Percentiles rank a stretch among this genome's conserved stretches.
These are phyloP conservation scores for Yarrowia deformans DNA, from an alignment of 805 yeast genomes.

Conservation along the genomic window DNA sequence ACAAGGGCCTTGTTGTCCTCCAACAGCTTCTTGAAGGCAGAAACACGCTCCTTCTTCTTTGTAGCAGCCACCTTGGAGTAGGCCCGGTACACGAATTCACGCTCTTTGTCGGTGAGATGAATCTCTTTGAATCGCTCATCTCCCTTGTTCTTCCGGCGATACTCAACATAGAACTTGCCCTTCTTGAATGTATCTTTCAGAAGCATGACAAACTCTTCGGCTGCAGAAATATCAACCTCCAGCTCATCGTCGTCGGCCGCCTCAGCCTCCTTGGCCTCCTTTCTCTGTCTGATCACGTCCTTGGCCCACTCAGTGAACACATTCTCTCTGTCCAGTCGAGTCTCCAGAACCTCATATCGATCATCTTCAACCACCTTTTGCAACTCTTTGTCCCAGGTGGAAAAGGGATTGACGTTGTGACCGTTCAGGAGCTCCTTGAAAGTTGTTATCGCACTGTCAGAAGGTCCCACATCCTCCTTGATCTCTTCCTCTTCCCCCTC, in stretches of 20 bases:
- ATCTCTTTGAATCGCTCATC: slow-evolving; percentile 46
- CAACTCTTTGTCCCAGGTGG: slow-evolving; percentile 59
- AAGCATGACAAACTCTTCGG: slow-evolving; percentile 47
- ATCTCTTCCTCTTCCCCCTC: slow-evolving; percentile 46
- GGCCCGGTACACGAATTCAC: slow-evolving; percentile 54
- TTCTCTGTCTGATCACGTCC: slow-evolving; percentile 41
- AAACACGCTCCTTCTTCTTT: slow-evolving; percentile 41
- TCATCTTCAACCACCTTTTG: slow-evolving; percentile 55
- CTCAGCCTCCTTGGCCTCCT: slow-evolving; percentile 24
- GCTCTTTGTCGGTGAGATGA: slow-evolving; percentile 51
- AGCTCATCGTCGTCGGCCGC: slow-evolving; percentile 14
- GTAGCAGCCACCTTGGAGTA: slow-evolving; percentile 44
- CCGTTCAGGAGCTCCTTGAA: slow-evolving; percentile 53
- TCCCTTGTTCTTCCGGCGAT: slow-evolving; percentile 51
- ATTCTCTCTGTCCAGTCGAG: slow-evolving; percentile 51
- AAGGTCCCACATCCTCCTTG: slow-evolving; percentile 18
- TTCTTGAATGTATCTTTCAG: slow-evolving; percentile 47
- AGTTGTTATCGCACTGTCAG: neutral
- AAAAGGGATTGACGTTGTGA: slow-evolving; percentile 54
- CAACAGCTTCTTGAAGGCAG: slow-evolving; percentile 43
- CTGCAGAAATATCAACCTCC: slow-evolving; percentile 40
- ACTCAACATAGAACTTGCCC: slow-evolving; percentile 51
- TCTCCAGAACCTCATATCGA: slow-evolving; percentile 51
- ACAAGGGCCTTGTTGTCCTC: slow-evolving; percentile 2
- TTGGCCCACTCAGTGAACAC: slow-evolving; percentile 58